Percentiles rank a stretch among this genome's conserved stretches.
These are phyloP conservation scores for Cercospora sp. DNA, from an alignment of 2,329 filamentous ascomycete species.

Conservation along the genomic window DNA sequence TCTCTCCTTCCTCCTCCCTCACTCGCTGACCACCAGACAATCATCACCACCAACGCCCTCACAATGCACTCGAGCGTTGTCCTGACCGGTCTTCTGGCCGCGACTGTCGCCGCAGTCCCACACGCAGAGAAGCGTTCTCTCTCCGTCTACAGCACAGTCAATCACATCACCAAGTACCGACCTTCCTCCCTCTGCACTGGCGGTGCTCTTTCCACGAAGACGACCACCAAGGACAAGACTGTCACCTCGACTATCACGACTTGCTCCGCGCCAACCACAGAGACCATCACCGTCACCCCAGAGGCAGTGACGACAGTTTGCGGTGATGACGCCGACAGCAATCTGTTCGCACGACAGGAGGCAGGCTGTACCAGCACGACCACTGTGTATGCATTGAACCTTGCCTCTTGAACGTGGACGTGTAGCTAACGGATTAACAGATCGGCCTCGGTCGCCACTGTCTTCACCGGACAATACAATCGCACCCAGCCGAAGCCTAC, in stretches of 20 bases:
- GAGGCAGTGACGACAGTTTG: constrained; percentile 19
- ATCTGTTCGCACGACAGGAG: constrained; percentile 7
- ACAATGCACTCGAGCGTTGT: constrained; percentile 18
- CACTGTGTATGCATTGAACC: constrained; percentile 21
- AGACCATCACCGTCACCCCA: constrained; percentile 28
- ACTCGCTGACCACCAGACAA: neutral
- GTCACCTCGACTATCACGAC: constrained; percentile 27
- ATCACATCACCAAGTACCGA: constrained; percentile 28
- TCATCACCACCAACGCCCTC: neutral
- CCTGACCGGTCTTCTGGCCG: constrained; percentile 15
- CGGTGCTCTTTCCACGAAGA: constrained; percentile 21
- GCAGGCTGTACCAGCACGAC: constrained; percentile 26
- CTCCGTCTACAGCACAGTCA: constrained; percentile 22
- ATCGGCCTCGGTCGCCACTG: constrained; percentile 24
- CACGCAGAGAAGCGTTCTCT: constrained; percentile 13
- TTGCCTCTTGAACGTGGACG: neutral
- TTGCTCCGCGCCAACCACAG: constrained; percentile 20
- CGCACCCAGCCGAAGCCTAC: constrained; percentile 29
- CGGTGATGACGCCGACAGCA: constrained; percentile 4
- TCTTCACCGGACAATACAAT: constrained; percentile 32
- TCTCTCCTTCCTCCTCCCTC: neutral
- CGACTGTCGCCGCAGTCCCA: constrained; percentile 10
- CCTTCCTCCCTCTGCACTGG: constrained; percentile 12
- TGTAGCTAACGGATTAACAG: constrained; percentile 12
- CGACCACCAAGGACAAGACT: constrained; percentile 22